A percentile compares a stretch with the other conserved stretches of the same genome.
These are phyloP conservation scores for Aegilops sharonensis DNA, from an alignment of 176 grass and related monocot species.

Conservation along the genomic window DNA sequence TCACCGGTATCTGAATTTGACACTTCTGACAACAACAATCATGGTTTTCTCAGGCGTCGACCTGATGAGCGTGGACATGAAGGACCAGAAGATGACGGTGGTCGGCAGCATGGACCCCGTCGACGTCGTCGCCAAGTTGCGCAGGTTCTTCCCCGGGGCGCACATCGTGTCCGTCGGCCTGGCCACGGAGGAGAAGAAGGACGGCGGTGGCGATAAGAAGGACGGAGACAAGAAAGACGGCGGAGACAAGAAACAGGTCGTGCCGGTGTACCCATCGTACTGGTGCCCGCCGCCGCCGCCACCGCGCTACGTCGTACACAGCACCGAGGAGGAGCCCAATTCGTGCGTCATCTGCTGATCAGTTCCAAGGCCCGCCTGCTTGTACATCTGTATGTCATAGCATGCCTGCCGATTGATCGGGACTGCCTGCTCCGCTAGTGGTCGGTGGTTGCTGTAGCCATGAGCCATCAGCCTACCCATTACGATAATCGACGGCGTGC, in stretches of 20 bases:
- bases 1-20: neutral
- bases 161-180: slow-evolving; percentile 50
- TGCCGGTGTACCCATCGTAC: neutral
- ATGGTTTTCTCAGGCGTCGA: neutral
- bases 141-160: slow-evolving; percentile 26
- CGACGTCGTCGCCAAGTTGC: slow-evolving; percentile 10
- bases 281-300: neutral
- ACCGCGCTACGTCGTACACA: slow-evolving; percentile 40
- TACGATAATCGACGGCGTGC: neutral
- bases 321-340: slow-evolving; percentile 69
- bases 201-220: neutral
- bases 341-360: slow-evolving; percentile 64
- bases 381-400: neutral
- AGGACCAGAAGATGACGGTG: neutral
- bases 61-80: neutral
- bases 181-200: slow-evolving; percentile 59
- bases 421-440: neutral
- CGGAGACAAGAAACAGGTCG: neutral
- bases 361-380: neutral
- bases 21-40: neutral
- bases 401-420: neutral
- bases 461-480: neutral
- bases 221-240: slow-evolving; percentile 9
- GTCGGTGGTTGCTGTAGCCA: slow-evolving; percentile 5
- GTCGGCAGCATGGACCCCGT: neutral